phyloP scores from a whole-genome alignment of 129 eudicot genomes.

The Ambrosia trifida region DNA sequence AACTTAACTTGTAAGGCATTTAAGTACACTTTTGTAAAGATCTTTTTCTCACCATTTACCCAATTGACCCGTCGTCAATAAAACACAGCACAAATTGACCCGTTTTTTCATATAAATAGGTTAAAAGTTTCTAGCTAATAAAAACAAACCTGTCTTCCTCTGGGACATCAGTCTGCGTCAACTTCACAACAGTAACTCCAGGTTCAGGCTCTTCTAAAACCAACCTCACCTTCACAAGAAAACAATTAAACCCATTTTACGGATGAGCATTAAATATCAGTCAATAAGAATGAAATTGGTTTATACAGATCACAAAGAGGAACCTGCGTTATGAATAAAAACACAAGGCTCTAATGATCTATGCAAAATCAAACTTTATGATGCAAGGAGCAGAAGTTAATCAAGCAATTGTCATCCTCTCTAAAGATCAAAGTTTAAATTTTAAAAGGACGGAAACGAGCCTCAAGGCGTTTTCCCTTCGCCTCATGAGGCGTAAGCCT shows the following conservation, averaged over 20 bases:
- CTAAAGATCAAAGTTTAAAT: too few species aligned
- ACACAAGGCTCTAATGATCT: not conserved
- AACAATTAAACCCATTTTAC: not conserved
- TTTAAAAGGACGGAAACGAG: too few species aligned
- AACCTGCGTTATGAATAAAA: too few species aligned
- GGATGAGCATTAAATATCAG: not conserved
- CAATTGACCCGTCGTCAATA: not conserved
- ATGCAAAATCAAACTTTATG: not conserved
- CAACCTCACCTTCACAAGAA: slow-evolving; percentile 60
- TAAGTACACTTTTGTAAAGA: not conserved
- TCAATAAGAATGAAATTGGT: too few species aligned
- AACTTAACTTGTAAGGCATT: not conserved
- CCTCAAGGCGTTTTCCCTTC: too few species aligned
- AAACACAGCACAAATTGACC: not conserved
- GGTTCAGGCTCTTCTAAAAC: slow-evolving; percentile 86
- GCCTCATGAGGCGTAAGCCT: too few species aligned
- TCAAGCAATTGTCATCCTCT: too few species aligned
- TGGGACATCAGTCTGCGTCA: slow-evolving; percentile 83
- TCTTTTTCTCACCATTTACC: not conserved
- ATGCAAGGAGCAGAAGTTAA: slow-evolving; percentile 10
- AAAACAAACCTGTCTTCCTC: slow-evolving; percentile 83
- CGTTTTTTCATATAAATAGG: too few species aligned
- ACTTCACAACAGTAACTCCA: slow-evolving; percentile 70
- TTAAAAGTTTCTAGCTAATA: not conserved
- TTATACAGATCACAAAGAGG: too few species aligned